phyloP scores from a whole-genome alignment of 176 grass and related monocot species.

The Avena eriantha region DNA sequence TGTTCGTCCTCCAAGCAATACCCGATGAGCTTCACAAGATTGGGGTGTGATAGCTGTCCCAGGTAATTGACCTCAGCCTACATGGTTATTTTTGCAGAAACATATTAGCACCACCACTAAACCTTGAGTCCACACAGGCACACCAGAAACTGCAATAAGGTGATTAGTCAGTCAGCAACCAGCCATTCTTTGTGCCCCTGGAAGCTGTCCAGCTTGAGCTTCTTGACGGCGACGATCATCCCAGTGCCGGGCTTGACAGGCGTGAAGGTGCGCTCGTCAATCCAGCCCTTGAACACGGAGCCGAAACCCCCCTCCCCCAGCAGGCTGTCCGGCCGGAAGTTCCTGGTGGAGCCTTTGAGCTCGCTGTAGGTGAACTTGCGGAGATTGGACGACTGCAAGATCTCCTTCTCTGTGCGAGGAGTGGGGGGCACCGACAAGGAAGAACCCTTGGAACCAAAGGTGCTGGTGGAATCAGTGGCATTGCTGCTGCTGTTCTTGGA shows the following conservation, averaged over 20 bases:
- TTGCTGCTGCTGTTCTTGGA: constrained; percentile 68
- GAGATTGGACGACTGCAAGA: constrained; percentile 81
- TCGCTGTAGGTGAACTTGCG: constrained; percentile 79
- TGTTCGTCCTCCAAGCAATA: constrained; percentile 96
- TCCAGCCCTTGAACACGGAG: constrained; percentile 96
- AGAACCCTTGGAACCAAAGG: constrained; percentile 59
- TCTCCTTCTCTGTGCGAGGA: constrained; percentile 75
- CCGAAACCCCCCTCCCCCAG: constrained; percentile 91
- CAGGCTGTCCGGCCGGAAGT: constrained; percentile 83
- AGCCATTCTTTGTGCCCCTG: constrained; percentile 98
- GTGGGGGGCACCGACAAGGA: constrained; percentile 68
- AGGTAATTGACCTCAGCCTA: constrained; percentile 96
- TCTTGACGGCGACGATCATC: constrained; percentile 89
- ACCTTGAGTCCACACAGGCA: constrained; percentile 2
- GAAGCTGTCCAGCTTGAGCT: constrained; percentile 86
- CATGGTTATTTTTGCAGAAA: constrained; percentile 36
- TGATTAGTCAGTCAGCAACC: constrained; percentile 54
- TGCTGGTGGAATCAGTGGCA: constrained; percentile 46
- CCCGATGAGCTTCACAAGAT: constrained; percentile 89
- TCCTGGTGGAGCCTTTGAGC: constrained; percentile 77
- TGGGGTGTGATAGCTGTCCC: constrained; percentile 82
- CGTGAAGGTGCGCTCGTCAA: constrained; percentile 74
- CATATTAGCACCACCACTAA: constrained; percentile 31
- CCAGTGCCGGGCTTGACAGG: constrained; percentile 78
- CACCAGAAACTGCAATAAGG: background rate